Evolutionary conservation across 2,329 filamentous ascomycete species (phyloP), one percentile per base, ranked within the genome.

Genomic region (Beauveria asiatica): DNA sequence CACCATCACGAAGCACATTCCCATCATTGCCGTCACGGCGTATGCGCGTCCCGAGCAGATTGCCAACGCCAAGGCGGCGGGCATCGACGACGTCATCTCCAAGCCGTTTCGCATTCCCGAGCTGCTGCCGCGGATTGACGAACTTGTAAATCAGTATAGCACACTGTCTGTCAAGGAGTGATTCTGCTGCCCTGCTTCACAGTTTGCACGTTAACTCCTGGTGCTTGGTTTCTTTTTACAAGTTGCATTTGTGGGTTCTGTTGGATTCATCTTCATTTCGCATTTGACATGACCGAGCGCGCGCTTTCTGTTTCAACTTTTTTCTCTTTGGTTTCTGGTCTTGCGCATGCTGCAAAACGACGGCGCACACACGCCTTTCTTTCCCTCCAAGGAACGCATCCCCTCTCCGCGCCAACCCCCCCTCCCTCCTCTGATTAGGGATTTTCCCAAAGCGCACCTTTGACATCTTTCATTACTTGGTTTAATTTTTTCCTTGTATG

Each of bases 101-200:
- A 93, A 93, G 69, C 89, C 90, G 3, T 93, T 92, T 69, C 82
- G 84, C n/a, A 85, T 89, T 57, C 80, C 81, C n/a, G 85, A 90
- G 59, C 72, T 90, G 57, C 77, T 89, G 49, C 83, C 83, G 16
- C 87, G 87, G 70, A 87, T 90, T 63, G 79, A 84, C 63, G 80
- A 84, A 68, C 71, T 84, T 19, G 77, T 80, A 2, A 65, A 67
- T 53, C 77, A 75, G 57, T 76, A 77, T 65, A 70, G 68, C 33
- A 17, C 53, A 16, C 56, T 37, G n/a, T 21, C 56, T 23, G 23
- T 21, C 13, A 8, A 59, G 37, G 30, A 17, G 25, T 58, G 23
- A 33, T 9, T 11, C n/a, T 16, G 21, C n/a, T 27, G 17, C 39
- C n/a, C 49, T 19, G 21, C 7, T 19, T 4, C 9, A 27, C 16